Evolutionary conservation across 2,329 filamentous ascomycete species (phyloP).

Genomic region (Diaporthe eres): DNA sequence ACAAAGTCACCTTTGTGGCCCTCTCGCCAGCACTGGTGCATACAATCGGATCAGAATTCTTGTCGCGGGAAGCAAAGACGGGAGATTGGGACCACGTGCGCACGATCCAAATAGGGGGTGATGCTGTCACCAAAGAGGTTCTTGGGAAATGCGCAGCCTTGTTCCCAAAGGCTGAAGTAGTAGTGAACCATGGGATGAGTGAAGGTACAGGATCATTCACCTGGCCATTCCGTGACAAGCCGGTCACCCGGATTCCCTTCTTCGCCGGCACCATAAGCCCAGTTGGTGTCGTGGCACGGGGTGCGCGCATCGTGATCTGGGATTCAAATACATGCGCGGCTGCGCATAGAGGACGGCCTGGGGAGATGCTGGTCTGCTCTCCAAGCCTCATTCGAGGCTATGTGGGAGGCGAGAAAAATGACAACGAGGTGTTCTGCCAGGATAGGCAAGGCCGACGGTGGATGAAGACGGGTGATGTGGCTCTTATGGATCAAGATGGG

Average conservation of each 20-base stretch:
- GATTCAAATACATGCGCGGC: not conserved
- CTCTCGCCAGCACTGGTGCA: not conserved
- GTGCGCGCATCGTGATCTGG: not conserved
- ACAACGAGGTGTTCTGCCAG: not conserved
- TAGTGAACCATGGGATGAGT: not conserved
- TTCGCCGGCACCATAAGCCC: not conserved
- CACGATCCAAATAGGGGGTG: not conserved
- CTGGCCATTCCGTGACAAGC: not conserved
- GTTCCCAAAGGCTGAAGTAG: not conserved
- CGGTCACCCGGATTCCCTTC: not conserved
- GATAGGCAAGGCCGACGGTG: not conserved
- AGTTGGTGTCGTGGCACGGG: not conserved
- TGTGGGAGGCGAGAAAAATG: not conserved
- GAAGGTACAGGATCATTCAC: not conserved
- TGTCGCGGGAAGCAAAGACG: not conserved
- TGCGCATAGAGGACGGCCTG: not conserved
- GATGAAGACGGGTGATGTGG: conserved; percentile 1
- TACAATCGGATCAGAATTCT: not conserved
- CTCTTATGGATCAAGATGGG: not conserved
- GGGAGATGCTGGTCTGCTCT: not conserved
- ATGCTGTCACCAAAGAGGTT: conserved; percentile 1
- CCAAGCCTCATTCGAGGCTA: not conserved
- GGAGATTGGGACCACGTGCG: not conserved
- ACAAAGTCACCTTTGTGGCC: not conserved
- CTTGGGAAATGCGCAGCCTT: not conserved